These are phyloP conservation scores for Naganishia liquefaciens DNA, from an alignment of 1,284 basidiomycete species.

Conservation along the genomic window DNA sequence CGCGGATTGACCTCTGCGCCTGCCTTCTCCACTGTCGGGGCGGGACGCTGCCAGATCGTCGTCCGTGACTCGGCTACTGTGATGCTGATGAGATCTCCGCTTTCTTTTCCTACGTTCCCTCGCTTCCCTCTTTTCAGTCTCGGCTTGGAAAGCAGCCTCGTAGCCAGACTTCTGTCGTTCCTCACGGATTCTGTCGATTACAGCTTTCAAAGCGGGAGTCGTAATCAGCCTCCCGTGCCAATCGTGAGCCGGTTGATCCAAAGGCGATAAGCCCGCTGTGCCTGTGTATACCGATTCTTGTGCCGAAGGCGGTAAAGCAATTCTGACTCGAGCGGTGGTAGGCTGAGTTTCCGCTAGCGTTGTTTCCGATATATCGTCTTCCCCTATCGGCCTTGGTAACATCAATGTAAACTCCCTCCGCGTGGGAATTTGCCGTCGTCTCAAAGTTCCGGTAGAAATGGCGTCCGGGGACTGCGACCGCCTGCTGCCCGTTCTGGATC, in stretches of 20 bases:
- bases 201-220: slow-evolving; percentile 24
- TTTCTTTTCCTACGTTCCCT: slow-evolving; percentile 13
- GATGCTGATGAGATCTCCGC: slow-evolving; percentile 19
- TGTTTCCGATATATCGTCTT: slow-evolving; percentile 26
- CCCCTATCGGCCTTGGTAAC: slow-evolving; percentile 29
- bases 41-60: neutral
- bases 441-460: slow-evolving; percentile 6
- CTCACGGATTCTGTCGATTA: slow-evolving; percentile 22
- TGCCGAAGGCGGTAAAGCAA: slow-evolving; percentile 14
- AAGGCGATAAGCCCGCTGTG: neutral
- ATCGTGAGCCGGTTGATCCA: slow-evolving; percentile 13
- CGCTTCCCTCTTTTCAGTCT: slow-evolving; percentile 25
- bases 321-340: slow-evolving; percentile 12
- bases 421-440: slow-evolving; percentile 4
- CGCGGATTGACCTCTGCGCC: neutral
- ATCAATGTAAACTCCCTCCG: slow-evolving; percentile 31
- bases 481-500: slow-evolving; percentile 18
- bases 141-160: slow-evolving; percentile 19
- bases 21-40: slow-evolving; percentile 7
- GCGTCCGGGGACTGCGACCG: slow-evolving; percentile 21
- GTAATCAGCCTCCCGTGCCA: slow-evolving; percentile 29
- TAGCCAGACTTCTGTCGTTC: slow-evolving; percentile 31
- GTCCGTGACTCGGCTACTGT: neutral
- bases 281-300: slow-evolving; percentile 4
- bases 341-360: slow-evolving; percentile 1